Percentiles rank a stretch among this genome's conserved stretches.
phyloP scores from a whole-genome alignment of 2,329 filamentous ascomycete species.

The Pestalotiopsis sp. region DNA sequence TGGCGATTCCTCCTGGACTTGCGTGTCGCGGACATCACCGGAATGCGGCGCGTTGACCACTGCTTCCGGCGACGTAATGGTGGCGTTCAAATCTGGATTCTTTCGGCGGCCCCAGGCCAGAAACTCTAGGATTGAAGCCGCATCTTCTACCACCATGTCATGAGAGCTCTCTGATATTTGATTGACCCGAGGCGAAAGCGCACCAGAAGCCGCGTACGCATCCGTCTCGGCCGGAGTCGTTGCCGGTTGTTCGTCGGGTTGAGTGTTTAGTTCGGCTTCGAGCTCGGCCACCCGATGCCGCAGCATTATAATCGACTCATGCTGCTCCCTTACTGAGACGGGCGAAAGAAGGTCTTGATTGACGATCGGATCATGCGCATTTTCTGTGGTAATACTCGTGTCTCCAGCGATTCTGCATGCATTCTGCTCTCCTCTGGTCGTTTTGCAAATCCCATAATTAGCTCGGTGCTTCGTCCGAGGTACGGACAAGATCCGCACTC shows the following conservation, averaged over 20 bases:
- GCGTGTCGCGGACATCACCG: constrained; percentile 14
- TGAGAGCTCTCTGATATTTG: constrained; percentile 16
- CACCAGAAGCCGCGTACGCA: not conserved
- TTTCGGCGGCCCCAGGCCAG: constrained; percentile 50
- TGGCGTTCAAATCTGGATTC: constrained; percentile 29
- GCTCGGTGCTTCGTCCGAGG: constrained; percentile 11
- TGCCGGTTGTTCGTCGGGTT: not conserved
- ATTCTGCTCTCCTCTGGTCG: constrained; percentile 9
- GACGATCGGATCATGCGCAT: not conserved
- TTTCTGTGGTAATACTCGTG: not conserved
- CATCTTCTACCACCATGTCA: constrained; percentile 38
- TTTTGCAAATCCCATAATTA: constrained; percentile 24
- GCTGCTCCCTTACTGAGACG: not conserved
- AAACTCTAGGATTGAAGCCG: constrained; percentile 49
- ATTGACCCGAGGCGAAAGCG: constrained; percentile 12
- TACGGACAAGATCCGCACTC: constrained; percentile 13
- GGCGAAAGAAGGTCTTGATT: constrained; percentile 12
- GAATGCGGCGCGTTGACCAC: not conserved
- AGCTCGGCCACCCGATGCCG: constrained; percentile 20
- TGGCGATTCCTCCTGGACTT: constrained; percentile 4
- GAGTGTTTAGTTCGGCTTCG: constrained; percentile 15
- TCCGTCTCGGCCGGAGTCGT: constrained; percentile 4
- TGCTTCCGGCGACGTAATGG: constrained; percentile 23
- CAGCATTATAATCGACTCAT: not conserved
- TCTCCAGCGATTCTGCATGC: constrained; percentile 16